Conservation (phyloP, 2,329 filamentous ascomycete genomes). For the Fusarium acutatum region DNA sequence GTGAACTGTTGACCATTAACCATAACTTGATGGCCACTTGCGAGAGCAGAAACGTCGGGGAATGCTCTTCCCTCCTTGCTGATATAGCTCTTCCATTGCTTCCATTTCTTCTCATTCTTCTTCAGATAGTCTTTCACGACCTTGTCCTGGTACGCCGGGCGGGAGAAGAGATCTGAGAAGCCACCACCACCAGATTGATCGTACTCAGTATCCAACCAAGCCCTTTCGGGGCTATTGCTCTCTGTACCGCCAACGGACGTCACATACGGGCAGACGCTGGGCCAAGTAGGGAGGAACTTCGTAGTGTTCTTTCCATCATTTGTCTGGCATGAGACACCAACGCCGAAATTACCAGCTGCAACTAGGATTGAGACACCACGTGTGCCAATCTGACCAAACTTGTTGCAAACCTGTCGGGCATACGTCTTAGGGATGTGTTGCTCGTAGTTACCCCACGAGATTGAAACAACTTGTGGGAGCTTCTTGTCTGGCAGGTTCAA, state of each 20-base stretch:
- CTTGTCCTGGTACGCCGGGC: constrained; percentile 55
- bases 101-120: constrained; percentile 58
- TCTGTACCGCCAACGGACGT: constrained; percentile 69
- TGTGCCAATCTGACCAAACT: constrained; percentile 71
- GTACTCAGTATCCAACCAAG: constrained; percentile 63
- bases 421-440: constrained; percentile 69
- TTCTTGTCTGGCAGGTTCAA: constrained; percentile 60
- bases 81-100: constrained; percentile 57
- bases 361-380: constrained; percentile 75
- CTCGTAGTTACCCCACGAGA: constrained; percentile 77
- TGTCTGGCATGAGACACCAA: constrained; percentile 48
- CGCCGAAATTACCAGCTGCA: constrained; percentile 65
- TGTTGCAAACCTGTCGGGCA: constrained; percentile 59
- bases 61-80: constrained; percentile 63
- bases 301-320: constrained; percentile 48
- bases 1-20: constrained; percentile 39
- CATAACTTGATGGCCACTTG: constrained; percentile 45
- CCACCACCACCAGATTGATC: constrained; percentile 56
- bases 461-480: constrained; percentile 70
- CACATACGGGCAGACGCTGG: constrained; percentile 64
- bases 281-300: constrained; percentile 48
- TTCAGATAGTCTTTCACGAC: constrained; percentile 56
- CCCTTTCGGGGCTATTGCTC: constrained; percentile 59
- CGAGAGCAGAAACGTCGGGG: constrained; percentile 69
- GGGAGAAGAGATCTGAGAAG: constrained; percentile 58